Base-by-base conservation (phyloP, 1,284 basidiomycete species). In the Athelia psychrophila region DNA sequence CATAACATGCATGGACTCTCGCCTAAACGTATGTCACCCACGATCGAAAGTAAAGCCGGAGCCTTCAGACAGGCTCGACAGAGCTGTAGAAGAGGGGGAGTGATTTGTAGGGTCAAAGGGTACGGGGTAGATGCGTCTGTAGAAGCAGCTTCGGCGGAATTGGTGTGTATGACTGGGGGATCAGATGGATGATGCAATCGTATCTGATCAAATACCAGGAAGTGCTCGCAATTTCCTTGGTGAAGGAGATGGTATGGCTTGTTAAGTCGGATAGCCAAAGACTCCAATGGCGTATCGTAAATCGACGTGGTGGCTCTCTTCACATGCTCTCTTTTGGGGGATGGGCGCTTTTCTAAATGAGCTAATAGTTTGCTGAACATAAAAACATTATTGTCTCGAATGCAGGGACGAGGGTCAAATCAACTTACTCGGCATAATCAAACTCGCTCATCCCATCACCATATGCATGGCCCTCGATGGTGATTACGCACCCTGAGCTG, bases 241-340 rank as follows among this genome's bases (percentile, higher is more conserved):
- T 93, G 91, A 18, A 92, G 68, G 51, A 91, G 70, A 82, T 86
- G 91, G 59, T 93, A 93, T 1, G 91, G 91, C 60, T 88, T 75
- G 56, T 87, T 79, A 25, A 89, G 65, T 36, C 83, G 75, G 20
- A 91, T 63, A 5, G 72, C 70, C 27, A 91, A 74, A 2, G 80
- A 76, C 1, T 71, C 65, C 38, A 91, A 68, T 8, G 60, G 56
- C 8, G 79, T 80, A 48, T 80, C 71, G 52, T 70, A 63, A 61
- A 84, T 72, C 3, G 76, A 59, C 2, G 66, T 71, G 8, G 73
- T 36, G 3, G 80, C 81, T 51, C 77, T 80, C 19, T 56, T 62
- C 16, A 82, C 55, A 5, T 54, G 53, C 0, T 60, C 56, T 20
- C 64, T 60, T 47, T 67, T 68, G 45, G 67, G 64, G 48, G 70